These are phyloP conservation scores for Phytophthora hibernalis DNA, from an alignment of 352 stramenopile species.

Conservation along the genomic window DNA sequence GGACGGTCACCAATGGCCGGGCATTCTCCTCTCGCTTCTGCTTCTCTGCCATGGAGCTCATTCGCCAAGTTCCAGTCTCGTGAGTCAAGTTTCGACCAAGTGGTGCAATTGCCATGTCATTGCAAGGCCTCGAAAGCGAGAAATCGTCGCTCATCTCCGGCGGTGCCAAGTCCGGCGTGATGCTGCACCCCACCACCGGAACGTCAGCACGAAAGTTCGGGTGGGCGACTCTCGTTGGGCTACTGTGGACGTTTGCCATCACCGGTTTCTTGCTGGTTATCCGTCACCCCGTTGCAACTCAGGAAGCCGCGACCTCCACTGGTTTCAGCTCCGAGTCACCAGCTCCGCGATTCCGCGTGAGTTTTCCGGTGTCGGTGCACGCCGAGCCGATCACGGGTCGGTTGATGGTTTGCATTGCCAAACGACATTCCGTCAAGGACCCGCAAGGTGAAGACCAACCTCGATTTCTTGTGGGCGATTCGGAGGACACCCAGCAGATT, in stretches of 20 bases:
- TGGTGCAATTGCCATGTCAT: conserved; percentile 24
- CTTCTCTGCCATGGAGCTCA: conserved; percentile 38
- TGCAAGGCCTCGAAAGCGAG: conserved; percentile 29
- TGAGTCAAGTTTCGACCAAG: neutral
- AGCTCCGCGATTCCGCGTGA: conserved; percentile 47
- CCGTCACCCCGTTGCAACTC: neutral
- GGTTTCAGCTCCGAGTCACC: conserved; percentile 13
- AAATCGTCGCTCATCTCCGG: conserved; percentile 23
- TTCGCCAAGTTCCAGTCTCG: conserved; percentile 33
- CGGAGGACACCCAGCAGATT: conserved; percentile 57
- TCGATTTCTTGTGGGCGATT: conserved; percentile 59
- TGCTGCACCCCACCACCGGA: neutral
- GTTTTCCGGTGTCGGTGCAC: conserved; percentile 42
- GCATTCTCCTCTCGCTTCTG: conserved; percentile 19
- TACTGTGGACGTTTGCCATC: conserved; percentile 26
- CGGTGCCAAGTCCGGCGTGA: conserved; percentile 12
- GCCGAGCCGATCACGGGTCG: conserved; percentile 54
- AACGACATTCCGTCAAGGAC: conserved; percentile 51
- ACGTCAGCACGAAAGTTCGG: conserved; percentile 15
- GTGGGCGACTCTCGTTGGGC: neutral
- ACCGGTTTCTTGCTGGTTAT: conserved; percentile 17
- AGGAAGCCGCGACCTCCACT: neutral
- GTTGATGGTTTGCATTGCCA: conserved; percentile 66
- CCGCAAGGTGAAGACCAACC: conserved; percentile 59
- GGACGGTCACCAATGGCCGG: conserved; percentile 14